phyloP scores from a whole-genome alignment of 306 rosid species.

The Prinsepia uniflora region DNA sequence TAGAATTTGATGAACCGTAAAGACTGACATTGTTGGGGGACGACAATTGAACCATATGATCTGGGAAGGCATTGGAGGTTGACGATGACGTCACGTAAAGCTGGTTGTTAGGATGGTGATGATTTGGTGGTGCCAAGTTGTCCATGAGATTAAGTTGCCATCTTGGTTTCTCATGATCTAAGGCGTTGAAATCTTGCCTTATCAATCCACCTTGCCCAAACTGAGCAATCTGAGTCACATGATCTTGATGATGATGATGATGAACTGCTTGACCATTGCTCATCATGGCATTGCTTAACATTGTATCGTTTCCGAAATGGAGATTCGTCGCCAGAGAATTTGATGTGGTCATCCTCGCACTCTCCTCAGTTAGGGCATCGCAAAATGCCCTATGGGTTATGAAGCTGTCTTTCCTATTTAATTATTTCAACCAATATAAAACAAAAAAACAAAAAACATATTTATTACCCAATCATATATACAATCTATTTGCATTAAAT shows the following conservation, averaged over 20 bases:
- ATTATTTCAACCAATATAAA: neutral
- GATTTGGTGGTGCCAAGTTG: slow-evolving; percentile 28
- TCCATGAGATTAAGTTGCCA: slow-evolving; percentile 37
- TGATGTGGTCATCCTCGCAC: slow-evolving; percentile 62
- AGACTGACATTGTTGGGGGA: slow-evolving; percentile 22
- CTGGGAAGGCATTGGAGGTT: slow-evolving; percentile 41
- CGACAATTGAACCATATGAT: slow-evolving; percentile 48
- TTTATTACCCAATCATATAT: slow-evolving; percentile 30
- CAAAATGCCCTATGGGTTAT: slow-evolving; percentile 96
- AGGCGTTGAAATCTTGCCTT: slow-evolving; percentile 38
- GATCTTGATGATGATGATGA: slow-evolving; percentile 14
- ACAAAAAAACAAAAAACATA: slow-evolving; percentile 19
- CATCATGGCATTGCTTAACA: slow-evolving; percentile 21
- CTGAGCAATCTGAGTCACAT: slow-evolving; percentile 37
- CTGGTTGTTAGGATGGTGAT: slow-evolving; percentile 10
- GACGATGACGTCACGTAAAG: slow-evolving; percentile 29
- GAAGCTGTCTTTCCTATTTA: slow-evolving; percentile 89
- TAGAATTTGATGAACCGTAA: slow-evolving; percentile 39
- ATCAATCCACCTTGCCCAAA: slow-evolving; percentile 22
- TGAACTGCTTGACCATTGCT: slow-evolving; percentile 27
- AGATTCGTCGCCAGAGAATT: slow-evolving; percentile 48
- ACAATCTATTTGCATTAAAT: neutral
- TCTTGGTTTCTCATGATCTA: slow-evolving; percentile 47
- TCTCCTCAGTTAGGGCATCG: slow-evolving; percentile 94
- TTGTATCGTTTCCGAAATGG: slow-evolving; percentile 54